Conservation (phyloP, 1,139 yeast species). For the Hansenula lynferdii region DNA sequence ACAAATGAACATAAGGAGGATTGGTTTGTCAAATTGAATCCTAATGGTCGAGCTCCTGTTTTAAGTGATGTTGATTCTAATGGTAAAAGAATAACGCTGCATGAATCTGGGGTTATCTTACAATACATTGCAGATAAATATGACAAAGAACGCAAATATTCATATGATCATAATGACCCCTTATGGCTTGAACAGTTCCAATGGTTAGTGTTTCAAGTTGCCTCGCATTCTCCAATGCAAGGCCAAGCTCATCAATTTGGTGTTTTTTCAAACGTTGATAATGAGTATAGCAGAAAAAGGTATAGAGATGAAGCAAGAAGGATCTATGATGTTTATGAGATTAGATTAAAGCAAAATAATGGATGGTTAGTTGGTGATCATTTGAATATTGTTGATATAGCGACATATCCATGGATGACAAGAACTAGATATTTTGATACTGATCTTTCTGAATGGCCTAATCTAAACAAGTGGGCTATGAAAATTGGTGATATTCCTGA, state of each 20-base stretch:
- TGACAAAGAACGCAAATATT: constrained; percentile 46
- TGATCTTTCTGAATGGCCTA: constrained; percentile 34
- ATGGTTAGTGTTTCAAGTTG: constrained; percentile 50
- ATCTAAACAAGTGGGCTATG: constrained; percentile 37
- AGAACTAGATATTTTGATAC: constrained; percentile 21
- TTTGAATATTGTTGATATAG: constrained; percentile 48
- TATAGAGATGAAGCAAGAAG: constrained; percentile 45
- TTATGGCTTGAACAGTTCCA: constrained; percentile 48
- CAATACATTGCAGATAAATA: constrained; percentile 52
- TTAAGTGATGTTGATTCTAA: constrained; percentile 41
- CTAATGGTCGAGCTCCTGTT: constrained; percentile 61
- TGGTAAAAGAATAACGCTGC: constrained; percentile 34
- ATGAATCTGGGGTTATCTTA: constrained; percentile 58
- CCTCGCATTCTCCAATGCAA: constrained; percentile 58
- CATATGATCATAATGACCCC: constrained; percentile 39
- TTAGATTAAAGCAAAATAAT: constrained; percentile 36
- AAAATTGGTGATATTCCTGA: constrained; percentile 31
- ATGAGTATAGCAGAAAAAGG: constrained; percentile 45
- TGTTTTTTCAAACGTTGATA: constrained; percentile 36
- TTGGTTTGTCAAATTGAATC: constrained; percentile 51
- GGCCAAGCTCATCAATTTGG: constrained; percentile 51
- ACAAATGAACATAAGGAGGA: constrained; percentile 43
- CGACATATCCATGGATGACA: constrained; percentile 32
- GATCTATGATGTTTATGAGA: constrained; percentile 46
- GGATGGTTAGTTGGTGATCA: constrained; percentile 52